Base-by-base conservation (phyloP, 2,329 filamentous ascomycete species). In the Paecilomyces dactylethromorphus region DNA sequence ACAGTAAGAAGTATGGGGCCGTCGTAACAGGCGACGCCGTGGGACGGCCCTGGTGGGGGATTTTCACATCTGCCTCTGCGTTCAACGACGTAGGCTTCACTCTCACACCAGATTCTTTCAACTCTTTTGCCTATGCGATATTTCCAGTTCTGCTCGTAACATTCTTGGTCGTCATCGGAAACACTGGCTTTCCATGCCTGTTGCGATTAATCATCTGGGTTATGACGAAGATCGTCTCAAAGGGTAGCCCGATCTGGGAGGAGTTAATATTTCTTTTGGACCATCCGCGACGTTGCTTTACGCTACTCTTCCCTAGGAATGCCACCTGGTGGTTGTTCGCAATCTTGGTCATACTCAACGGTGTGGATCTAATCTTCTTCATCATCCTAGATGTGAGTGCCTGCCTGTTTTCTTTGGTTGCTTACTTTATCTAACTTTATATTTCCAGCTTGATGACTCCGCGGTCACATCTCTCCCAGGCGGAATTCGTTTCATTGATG, bases 21-120 rank as follows among this genome's bases (percentile, higher is more conserved):
- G 70, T 93, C 15, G 84, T 97, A n/a, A 78, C 82, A 1, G 74
- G 71, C 0, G 81, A 78, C 55, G 86, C 85, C 8, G 78, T 90
- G 64, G 87, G 81, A 58, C 85, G 85, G 49, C 83, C 84, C 0
- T 99, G 94, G 94, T 99, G 94, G 84, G 92, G 85, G 0, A 86
- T 99, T 65, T 99, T 93, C 76, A 96, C 91, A 0, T 79, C 92
- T 13, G 91, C 86, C 54, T 94, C 92, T 49, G 84, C 92, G 58
- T 97, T 99, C 75, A 97, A 93, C 75, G 93, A 99, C 77, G 78
- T 97, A n/a, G 94, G 94, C 11, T 93, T 92, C 66, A 93, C 92
- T 1, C 79, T 99, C 63, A 97, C 92, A 0, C 89, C 92, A 0
- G 90, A 97, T 75, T 97, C 92, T 65, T 97, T 99, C 92, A 83